Base-by-base conservation (phyloP, 78 protist species). In the Protostelium mycophagum region DNA sequence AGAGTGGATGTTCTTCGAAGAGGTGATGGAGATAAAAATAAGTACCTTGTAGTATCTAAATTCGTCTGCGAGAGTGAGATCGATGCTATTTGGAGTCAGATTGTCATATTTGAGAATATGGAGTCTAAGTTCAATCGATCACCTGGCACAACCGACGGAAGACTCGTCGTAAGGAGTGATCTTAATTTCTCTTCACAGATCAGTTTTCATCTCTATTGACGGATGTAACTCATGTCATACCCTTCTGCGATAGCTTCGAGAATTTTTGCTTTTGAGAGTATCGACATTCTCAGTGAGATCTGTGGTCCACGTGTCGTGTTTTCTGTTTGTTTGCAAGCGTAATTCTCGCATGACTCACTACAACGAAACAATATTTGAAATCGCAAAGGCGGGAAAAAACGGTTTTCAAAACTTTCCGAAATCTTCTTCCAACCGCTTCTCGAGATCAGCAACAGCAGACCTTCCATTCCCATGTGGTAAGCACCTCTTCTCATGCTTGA, bases 1-100 rank as follows among this genome's bases (percentile, higher is more conserved):
- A 51, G 16, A 16, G 16, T 51, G 16, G 73, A 25, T 5, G 16
- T 51, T 5, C 5, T 5, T 51, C 73, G 73, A 51, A 16, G 16
- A 25, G 73, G 73, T 51, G 73, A 16, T 5, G 16, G 73, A 25
- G 73, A 16, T 29, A 25, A n/a, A n/a, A n/a, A n/a, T n/a, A 1
- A 86, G 90, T 16, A 73, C 86, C 85, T 83, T 84, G 86, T 91
- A 96, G 28, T 89, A 86, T 83, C 98, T 85, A 88, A 96, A 96
- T 25, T 96, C 98, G 84, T 95, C 95, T n/a, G 89, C 51, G 38
- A 96, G 87, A 35, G 91, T 90, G 39, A 96, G 85, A 86, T 96
- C 98, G 35, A 93, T n/a, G 28, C 73, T 51, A n/a, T n/a, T n/a
- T n/a, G n/a, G n/a, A n/a, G n/a, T n/a, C n/a, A 16, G 73, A 51